These are phyloP conservation scores for Lentinula sp. DNA, from an alignment of 768 basidiomycete genomes.

Conservation along the genomic window DNA sequence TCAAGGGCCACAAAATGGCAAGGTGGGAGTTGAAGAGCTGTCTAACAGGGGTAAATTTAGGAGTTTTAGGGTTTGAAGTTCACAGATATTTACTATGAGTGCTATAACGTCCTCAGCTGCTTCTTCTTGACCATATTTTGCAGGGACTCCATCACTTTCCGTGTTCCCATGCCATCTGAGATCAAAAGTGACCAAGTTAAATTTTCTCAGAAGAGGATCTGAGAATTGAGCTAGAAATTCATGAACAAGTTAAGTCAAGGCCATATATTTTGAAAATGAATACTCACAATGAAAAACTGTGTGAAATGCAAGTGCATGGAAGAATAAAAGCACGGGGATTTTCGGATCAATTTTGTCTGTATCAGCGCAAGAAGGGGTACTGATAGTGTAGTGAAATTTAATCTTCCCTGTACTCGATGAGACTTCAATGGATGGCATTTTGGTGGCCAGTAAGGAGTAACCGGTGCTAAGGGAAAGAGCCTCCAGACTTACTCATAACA, in stretches of 20 bases:
- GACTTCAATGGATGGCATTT: background rate
- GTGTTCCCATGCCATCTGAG: slow-evolving; percentile 2
- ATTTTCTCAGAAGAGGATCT: background rate
- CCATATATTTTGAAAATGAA: background rate
- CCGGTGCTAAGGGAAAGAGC: too few relatives aligned
- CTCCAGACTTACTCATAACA: too few relatives aligned
- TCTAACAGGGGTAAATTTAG: background rate
- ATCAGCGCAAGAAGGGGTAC: background rate
- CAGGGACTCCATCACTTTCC: background rate
- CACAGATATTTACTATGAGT: background rate
- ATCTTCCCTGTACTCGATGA: background rate
- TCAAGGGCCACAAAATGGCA: slow-evolving; percentile 2
- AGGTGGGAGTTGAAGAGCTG: background rate
- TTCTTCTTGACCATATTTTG: background rate
- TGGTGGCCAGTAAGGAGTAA: too few relatives aligned
- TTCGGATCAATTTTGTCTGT: background rate
- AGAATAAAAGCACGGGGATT: background rate
- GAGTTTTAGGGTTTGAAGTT: background rate
- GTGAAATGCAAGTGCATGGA: slow-evolving; percentile 7
- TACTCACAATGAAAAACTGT: slow-evolving; percentile 8
- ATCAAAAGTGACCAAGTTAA: slow-evolving; percentile 2
- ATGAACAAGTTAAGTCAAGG: background rate
- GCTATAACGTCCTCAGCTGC: slow-evolving; percentile 1
- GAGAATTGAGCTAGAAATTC: slow-evolving; percentile 1
- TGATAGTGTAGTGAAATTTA: slow-evolving; percentile 1